Conservation (phyloP, 352 stramenopile genomes). For the Aphanomyces invadans region DNA sequence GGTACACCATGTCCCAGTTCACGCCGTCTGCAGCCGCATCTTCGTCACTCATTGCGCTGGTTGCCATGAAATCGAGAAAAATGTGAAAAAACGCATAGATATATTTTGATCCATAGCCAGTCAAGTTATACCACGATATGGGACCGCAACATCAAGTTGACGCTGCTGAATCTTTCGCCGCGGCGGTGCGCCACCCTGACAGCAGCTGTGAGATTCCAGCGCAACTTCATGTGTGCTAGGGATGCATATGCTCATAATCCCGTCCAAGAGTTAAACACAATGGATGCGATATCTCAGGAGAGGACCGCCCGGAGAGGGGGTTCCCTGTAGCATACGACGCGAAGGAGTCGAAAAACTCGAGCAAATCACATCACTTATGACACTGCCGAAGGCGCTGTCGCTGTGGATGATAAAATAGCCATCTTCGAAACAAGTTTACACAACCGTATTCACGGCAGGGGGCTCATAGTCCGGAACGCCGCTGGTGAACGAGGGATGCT, state of each 20-base stretch:
- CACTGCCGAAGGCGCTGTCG: background rate
- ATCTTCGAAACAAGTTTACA: conserved; percentile 6
- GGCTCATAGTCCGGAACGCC: conserved; percentile 77
- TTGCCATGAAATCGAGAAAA: background rate
- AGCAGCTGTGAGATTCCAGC: too few relatives aligned
- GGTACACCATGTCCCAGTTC: conserved; percentile 33
- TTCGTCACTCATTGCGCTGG: background rate
- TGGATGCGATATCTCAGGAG: too few relatives aligned
- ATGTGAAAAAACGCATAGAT: background rate
- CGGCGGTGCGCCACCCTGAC: too few relatives aligned
- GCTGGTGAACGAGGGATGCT: conserved; percentile 78
- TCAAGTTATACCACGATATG: too few relatives aligned
- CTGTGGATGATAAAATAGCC: background rate
- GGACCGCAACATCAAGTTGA: too few relatives aligned
- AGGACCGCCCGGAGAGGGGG: too few relatives aligned
- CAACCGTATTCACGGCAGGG: conserved; percentile 35
- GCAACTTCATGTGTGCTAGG: too few relatives aligned
- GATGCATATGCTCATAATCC: too few relatives aligned
- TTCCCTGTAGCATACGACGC: too few relatives aligned
- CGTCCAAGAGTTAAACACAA: too few relatives aligned
- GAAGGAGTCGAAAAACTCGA: background rate
- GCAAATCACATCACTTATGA: conserved; percentile 9
- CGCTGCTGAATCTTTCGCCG: too few relatives aligned
- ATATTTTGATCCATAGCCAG: too few relatives aligned
- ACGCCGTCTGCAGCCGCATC: background rate